Percentiles rank a stretch among this genome's conserved stretches.
phyloP scores from a whole-genome alignment of 352 stramenopile genomes.

The Phytophthora chlamydospora region DNA sequence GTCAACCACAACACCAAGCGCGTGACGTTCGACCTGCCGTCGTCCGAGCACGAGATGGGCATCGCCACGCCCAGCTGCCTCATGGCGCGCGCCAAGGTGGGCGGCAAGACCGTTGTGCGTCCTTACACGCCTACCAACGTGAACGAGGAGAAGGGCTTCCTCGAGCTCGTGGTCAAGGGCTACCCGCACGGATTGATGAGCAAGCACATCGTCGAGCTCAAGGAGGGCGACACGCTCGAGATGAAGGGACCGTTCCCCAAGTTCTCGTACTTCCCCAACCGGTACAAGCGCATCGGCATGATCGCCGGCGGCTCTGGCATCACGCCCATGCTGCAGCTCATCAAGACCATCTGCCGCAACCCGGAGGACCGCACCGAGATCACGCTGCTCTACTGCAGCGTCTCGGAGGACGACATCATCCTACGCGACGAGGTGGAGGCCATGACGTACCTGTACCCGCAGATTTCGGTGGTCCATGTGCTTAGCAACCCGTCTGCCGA shows the following conservation, averaged over 20 bases:
- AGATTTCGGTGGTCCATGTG: constrained; percentile 78
- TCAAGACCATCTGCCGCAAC: constrained; percentile 86
- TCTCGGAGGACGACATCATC: constrained; percentile 90
- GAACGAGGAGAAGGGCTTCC: constrained; percentile 82
- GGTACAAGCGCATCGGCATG: constrained; percentile 90
- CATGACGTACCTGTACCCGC: constrained; percentile 81
- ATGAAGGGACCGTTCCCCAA: constrained; percentile 92
- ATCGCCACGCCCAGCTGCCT: constrained; percentile 61
- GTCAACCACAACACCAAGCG: constrained; percentile 85
- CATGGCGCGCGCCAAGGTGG: constrained; percentile 69
- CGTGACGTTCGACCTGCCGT: constrained; percentile 71
- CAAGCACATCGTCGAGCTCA: constrained; percentile 86
- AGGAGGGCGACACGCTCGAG: constrained; percentile 86
- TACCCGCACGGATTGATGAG: constrained; percentile 88
- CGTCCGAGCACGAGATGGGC: constrained; percentile 68
- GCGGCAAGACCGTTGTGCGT: constrained; percentile 79
- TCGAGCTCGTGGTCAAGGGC: constrained; percentile 91
- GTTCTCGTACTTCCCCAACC: constrained; percentile 87
- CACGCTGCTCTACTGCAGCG: constrained; percentile 86
- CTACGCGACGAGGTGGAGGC: constrained; percentile 87
- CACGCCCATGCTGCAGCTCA: constrained; percentile 91
- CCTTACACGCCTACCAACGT: constrained; percentile 91
- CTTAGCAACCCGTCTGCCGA: constrained; percentile 68
- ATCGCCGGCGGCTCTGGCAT: constrained; percentile 92
- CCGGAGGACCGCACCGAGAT: constrained; percentile 86